phyloP scores from a whole-genome alignment of 768 basidiomycete species.

The Postia placenta region DNA sequence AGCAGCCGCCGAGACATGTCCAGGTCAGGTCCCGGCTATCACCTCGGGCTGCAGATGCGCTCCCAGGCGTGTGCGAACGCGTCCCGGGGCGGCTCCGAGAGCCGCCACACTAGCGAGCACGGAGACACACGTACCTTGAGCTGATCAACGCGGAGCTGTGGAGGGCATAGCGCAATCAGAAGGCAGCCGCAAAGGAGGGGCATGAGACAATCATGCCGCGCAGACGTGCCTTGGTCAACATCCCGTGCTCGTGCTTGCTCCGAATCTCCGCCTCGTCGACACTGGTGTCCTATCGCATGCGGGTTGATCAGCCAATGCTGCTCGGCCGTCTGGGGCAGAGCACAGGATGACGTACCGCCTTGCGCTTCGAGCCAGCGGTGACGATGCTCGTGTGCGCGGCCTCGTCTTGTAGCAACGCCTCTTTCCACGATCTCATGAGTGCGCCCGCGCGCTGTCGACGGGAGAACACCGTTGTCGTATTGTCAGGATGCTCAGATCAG shows the following conservation, averaged over 20 bases:
- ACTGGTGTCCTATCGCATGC: constrained; percentile 42
- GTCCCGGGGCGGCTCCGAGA: not conserved
- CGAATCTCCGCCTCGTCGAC: constrained; percentile 72
- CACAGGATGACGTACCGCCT: constrained; percentile 54
- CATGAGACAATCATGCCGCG: not conserved
- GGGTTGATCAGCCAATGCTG: not conserved
- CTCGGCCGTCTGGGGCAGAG: too few species aligned
- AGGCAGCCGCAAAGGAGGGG: not conserved
- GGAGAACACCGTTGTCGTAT: too few species aligned
- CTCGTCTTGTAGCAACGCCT: constrained; percentile 52
- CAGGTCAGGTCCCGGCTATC: not conserved
- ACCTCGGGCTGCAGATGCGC: not conserved
- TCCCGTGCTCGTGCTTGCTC: constrained; percentile 53
- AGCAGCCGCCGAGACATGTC: too few species aligned
- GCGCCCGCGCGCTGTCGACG: constrained; percentile 59
- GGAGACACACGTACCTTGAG: constrained; percentile 50
- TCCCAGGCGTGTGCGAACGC: not conserved
- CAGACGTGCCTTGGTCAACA: constrained; percentile 56
- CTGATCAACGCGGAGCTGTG: constrained; percentile 70
- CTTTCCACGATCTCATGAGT: constrained; percentile 68
- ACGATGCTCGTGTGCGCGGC: constrained; percentile 46
- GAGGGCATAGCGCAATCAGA: constrained; percentile 7
- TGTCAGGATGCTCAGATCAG: too few species aligned
- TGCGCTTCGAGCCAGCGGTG: constrained; percentile 58
- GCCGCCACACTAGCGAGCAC: not conserved